Base-by-base conservation (phyloP, 805 yeast genomes). In the Blastobotrys terrestris region DNA sequence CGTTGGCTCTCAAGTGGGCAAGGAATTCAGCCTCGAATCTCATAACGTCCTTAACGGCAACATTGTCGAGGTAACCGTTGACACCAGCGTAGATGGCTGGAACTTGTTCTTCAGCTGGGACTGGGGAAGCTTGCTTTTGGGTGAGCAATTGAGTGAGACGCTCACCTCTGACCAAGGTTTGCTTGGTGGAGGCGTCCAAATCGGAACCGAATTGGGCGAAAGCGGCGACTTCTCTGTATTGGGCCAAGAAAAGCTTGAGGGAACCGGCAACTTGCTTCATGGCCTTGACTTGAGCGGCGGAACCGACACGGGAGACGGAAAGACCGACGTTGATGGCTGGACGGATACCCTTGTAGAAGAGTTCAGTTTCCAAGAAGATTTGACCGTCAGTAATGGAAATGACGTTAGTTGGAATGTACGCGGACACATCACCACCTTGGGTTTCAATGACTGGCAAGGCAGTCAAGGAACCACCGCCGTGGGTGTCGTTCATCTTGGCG, bases 261-360 rank as follows among this genome's bases (percentile, higher is more conserved):
- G 99, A 94, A 86, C 99, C 99, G 67, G 99, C 99, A 78, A 94
- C 98, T 84, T 94, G 98, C 81, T 94, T 94, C 95, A 94, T 89
- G 77, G 99, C 99, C 85, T 94, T 94, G 70, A 94, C 98, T 83
- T 94, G 99, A 71, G 99, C 99, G 71, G 99, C 99, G 63, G 98
- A 92, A 80, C 99, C 99, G 80, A 94, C 99, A 84, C 99, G 96
- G 70, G 99, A 94, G 69, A 92, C 99, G 70, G 98, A 94, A 71
- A 92, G 85, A 91, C 99, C 99, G 77, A 92, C 98, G 78, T 92
- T 92, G 72, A 92, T 92, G 71, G 99, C 98, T 73, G 99, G 99
- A 84, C 99, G 91, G 77, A 92, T 90, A 90, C 99, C 99, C 84
- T 91, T 94, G 94, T 92, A 90, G 92, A 92, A 92, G 76, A 92